Percentiles rank a stretch among this genome's conserved stretches.
Evolutionary conservation across 345 rosid genomes (phyloP).

Genomic region (Syzygium grande): DNA sequence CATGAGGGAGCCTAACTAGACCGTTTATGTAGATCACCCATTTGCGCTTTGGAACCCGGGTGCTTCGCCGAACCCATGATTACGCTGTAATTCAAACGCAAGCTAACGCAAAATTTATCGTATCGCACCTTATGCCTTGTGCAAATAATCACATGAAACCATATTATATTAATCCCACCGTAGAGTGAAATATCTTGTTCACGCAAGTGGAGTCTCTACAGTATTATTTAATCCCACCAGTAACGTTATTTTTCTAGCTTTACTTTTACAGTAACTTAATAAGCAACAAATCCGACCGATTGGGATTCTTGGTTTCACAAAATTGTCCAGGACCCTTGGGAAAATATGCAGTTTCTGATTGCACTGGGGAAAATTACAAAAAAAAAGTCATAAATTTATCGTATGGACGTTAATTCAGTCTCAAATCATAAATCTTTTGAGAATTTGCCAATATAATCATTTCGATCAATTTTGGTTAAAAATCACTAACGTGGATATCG

Average conservation of each 20-base stretch:
- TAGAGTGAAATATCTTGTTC: not conserved
- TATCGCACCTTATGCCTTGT: not conserved
- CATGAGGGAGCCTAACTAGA: not conserved
- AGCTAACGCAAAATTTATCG: not conserved
- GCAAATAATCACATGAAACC: not conserved
- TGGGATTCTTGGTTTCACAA: not conserved
- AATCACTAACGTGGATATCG: not conserved
- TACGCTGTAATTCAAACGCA: not conserved
- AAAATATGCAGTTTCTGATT: not conserved
- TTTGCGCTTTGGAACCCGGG: not conserved
- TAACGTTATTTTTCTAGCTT: not conserved
- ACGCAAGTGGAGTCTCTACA: not conserved
- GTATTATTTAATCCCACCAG: not conserved
- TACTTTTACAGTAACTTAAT: not conserved
- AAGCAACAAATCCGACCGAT: not conserved
- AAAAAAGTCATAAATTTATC: not conserved
- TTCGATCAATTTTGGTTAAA: fast-evolving
- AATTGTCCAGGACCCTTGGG: not conserved
- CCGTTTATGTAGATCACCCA: not conserved
- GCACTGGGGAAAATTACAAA: not conserved
- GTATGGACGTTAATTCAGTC: not conserved
- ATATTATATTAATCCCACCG: not conserved
- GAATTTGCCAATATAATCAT: not conserved
- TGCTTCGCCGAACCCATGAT: not conserved
- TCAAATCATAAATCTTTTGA: not conserved